phyloP scores from a whole-genome alignment of 495 filamentous ascomycete species.

The Hypoxylon fragiforme region DNA sequence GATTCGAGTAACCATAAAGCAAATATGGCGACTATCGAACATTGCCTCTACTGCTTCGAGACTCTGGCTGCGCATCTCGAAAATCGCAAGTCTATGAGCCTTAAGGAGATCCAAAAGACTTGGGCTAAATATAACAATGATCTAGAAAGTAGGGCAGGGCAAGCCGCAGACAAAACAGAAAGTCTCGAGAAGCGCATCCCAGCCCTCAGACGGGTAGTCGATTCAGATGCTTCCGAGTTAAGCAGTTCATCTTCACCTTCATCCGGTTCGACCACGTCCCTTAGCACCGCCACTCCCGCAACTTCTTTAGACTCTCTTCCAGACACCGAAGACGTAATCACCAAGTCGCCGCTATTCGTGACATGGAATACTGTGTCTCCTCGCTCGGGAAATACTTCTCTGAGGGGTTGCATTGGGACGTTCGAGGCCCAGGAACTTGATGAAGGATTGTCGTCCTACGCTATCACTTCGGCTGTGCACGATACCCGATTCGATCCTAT shows the following conservation, averaged over 20 bases:
- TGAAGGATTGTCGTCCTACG: slow-evolving; percentile 75
- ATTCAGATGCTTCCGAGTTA: slow-evolving; percentile 32
- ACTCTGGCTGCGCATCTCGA: slow-evolving; percentile 61
- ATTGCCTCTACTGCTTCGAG: slow-evolving; percentile 94
- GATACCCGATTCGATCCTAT: slow-evolving; percentile 86
- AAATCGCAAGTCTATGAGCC: slow-evolving; percentile 49
- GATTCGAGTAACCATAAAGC: not conserved
- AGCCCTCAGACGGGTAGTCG: slow-evolving; percentile 43
- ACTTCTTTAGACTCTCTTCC: slow-evolving; percentile 34
- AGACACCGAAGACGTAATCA: slow-evolving; percentile 21
- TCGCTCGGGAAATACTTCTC: slow-evolving; percentile 59
- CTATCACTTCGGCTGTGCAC: slow-evolving; percentile 85
- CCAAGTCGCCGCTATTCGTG: slow-evolving; percentile 77
- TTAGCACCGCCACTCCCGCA: slow-evolving; percentile 34
- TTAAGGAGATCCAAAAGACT: slow-evolving; percentile 70
- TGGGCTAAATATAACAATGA: slow-evolving; percentile 61
- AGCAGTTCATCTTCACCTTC: slow-evolving; percentile 39
- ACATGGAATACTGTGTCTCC: slow-evolving; percentile 83
- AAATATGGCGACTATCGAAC: slow-evolving; percentile 76
- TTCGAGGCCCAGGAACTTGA: slow-evolving; percentile 80
- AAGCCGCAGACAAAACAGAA: slow-evolving; percentile 29
- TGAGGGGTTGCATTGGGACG: slow-evolving; percentile 96
- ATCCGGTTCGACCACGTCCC: slow-evolving; percentile 37
- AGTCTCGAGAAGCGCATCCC: slow-evolving; percentile 44
- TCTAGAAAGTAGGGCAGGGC: slow-evolving; percentile 20